phyloP scores from a whole-genome alignment of 768 basidiomycete species.

The Rhodocollybia butyracea region DNA sequence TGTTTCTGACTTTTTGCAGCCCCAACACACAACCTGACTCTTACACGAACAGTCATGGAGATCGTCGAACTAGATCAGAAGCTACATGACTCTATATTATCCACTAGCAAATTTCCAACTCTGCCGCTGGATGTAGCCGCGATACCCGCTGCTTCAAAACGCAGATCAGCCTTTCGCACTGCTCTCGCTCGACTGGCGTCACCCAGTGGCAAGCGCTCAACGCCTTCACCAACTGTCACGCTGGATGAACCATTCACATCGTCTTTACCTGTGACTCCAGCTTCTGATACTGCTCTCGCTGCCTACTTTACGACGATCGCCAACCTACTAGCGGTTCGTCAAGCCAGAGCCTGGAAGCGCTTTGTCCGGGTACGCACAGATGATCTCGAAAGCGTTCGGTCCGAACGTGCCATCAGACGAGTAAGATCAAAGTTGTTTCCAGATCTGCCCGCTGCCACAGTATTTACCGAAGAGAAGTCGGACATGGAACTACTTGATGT shows the following conservation, averaged over 20 bases:
- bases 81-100: slow-evolving; percentile 58
- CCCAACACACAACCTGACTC: slow-evolving; percentile 85
- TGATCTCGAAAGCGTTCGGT: slow-evolving; percentile 82
- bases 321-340: slow-evolving; percentile 60
- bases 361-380: slow-evolving; percentile 86
- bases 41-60: slow-evolving; percentile 74
- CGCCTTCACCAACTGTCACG: slow-evolving; percentile 16
- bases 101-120: slow-evolving; percentile 52
- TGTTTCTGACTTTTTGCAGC: slow-evolving; percentile 41
- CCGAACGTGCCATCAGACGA: slow-evolving; percentile 85
- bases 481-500: slow-evolving; percentile 5
- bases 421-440: slow-evolving; percentile 82
- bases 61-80: slow-evolving; percentile 80
- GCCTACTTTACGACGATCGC: slow-evolving; percentile 79
- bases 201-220: slow-evolving; percentile 57
- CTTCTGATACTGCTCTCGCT: slow-evolving; percentile 64
- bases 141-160: slow-evolving; percentile 54
- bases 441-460: too few relatives aligned
- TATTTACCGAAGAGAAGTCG: not conserved
- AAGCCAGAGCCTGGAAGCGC: slow-evolving; percentile 73
- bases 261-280: slow-evolving; percentile 34
- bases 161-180: slow-evolving; percentile 82
- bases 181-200: slow-evolving; percentile 83
- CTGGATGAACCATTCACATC: slow-evolving; percentile 31
- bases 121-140: slow-evolving; percentile 58